Conservation (phyloP, 352 stramenopile species). For the Phytophthora fragariaefolia region DNA sequence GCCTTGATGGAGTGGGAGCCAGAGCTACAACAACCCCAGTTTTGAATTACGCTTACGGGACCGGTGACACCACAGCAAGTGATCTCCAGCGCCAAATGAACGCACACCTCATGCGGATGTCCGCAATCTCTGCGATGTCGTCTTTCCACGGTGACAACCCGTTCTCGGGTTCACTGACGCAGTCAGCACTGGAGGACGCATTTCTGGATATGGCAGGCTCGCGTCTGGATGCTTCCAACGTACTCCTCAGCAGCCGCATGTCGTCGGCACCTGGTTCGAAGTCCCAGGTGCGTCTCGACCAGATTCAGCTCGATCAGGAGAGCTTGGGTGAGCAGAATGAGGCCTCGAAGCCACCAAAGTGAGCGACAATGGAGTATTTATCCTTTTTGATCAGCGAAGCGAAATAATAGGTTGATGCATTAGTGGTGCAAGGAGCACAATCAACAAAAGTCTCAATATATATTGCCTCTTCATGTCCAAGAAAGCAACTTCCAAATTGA, state of each 20-base stretch:
- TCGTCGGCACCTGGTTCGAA: constrained; percentile 32
- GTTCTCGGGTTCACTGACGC: constrained; percentile 74
- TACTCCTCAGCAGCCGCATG: constrained; percentile 70
- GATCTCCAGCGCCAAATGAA: constrained; percentile 55
- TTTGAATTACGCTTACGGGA: constrained; percentile 41
- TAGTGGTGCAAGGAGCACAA: constrained; percentile 22
- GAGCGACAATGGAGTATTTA: constrained; percentile 42
- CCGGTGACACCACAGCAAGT: constrained; percentile 30
- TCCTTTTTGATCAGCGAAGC: constrained; percentile 34
- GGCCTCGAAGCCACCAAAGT: constrained; percentile 19
- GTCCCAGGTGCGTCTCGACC: constrained; percentile 32
- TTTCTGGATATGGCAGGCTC: constrained; percentile 89
- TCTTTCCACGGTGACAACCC: constrained; percentile 66
- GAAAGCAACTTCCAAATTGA: no score
- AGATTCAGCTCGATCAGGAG: constrained; percentile 35
- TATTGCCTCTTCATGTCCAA: constrained; percentile 33
- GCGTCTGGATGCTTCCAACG: constrained; percentile 73
- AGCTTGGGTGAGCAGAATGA: constrained; percentile 18
- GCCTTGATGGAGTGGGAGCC: constrained; percentile 10
- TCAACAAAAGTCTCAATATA: constrained; percentile 33
- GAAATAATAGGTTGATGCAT: constrained; percentile 8
- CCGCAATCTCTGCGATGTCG: constrained; percentile 58
- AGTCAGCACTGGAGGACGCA: constrained; percentile 84
- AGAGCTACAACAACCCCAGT: constrained; percentile 25
- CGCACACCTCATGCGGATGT: constrained; percentile 60